These are phyloP conservation scores for Pythium folliculosum DNA, from an alignment of 352 stramenopile genomes.

Conservation along the genomic window DNA sequence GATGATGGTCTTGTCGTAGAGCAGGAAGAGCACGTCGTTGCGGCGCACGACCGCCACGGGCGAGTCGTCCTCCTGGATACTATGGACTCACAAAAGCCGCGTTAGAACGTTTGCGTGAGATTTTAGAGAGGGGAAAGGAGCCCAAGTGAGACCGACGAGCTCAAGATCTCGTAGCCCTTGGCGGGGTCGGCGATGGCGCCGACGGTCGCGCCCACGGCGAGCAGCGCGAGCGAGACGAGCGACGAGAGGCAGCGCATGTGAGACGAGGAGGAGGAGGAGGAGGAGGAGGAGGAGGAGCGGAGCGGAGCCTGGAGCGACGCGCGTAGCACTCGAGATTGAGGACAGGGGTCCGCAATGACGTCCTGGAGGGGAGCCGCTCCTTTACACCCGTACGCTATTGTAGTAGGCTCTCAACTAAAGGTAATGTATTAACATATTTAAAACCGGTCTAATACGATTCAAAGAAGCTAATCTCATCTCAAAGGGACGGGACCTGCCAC, in stretches of 20 bases:
- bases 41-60: slow-evolving; percentile 60
- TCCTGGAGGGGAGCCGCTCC: too few species aligned
- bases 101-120: not conserved
- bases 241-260: slow-evolving; percentile 15
- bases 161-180: slow-evolving; percentile 30
- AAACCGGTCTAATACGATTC: too few species aligned
- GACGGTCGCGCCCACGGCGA: slow-evolving; percentile 6
- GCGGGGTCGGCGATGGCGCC: not conserved
- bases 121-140: not conserved
- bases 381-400: not conserved
- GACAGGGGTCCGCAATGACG: too few species aligned
- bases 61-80: slow-evolving; percentile 41
- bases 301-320: not conserved
- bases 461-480: too few species aligned
- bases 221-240: slow-evolving; percentile 19
- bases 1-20: slow-evolving; percentile 83
- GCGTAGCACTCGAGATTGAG: too few species aligned
- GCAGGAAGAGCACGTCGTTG: slow-evolving; percentile 52
- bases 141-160: slow-evolving; percentile 7
- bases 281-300: not conserved
- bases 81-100: not conserved
- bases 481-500: too few species aligned
- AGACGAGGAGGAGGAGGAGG: not conserved
- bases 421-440: too few species aligned
- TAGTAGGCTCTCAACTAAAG: too few species aligned